Conservation (phyloP, 306 rosid species). For the Quercus aquifolioides region DNA sequence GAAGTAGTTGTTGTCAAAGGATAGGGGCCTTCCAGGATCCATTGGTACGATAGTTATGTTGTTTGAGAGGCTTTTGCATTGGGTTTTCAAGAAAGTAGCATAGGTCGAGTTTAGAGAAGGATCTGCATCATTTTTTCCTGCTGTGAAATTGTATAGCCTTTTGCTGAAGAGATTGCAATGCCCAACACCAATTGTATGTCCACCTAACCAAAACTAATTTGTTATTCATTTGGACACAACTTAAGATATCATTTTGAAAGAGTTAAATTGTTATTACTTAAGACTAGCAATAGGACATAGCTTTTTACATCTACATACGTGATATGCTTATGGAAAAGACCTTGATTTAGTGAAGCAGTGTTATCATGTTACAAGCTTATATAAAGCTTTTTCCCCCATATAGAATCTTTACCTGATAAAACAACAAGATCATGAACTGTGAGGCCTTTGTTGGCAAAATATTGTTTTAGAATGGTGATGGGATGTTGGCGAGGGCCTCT, state of each 20-base stretch:
- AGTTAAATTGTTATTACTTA: no score
- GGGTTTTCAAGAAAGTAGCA: conserved; percentile 20
- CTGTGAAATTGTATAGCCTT: conserved; percentile 56
- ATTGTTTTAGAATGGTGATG: conserved; percentile 21
- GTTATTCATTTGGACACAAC: not conserved
- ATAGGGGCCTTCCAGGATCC: conserved; percentile 35
- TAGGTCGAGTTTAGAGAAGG: conserved; percentile 41
- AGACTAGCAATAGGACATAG: no score
- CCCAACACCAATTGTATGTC: conserved; percentile 41
- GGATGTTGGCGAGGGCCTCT: conserved; percentile 34
- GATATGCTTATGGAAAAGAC: no score
- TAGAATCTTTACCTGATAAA: conserved; percentile 23
- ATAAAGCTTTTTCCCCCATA: not conserved
- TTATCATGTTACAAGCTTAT: not conserved
- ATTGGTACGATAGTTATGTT: conserved; percentile 27
- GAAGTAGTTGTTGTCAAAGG: conserved; percentile 40
- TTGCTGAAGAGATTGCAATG: conserved; percentile 6
- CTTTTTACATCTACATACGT: no score
- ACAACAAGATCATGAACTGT: conserved; percentile 27
- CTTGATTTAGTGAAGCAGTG: no score
- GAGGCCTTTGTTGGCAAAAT: conserved; percentile 24
- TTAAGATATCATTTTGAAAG: no score
- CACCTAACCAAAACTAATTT: not conserved
- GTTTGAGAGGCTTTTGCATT: conserved; percentile 28
- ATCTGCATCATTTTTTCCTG: conserved; percentile 55